Evolutionary conservation across 2,329 filamentous ascomycete species (phyloP).

Genomic region (Xylariaceae sp.): DNA sequence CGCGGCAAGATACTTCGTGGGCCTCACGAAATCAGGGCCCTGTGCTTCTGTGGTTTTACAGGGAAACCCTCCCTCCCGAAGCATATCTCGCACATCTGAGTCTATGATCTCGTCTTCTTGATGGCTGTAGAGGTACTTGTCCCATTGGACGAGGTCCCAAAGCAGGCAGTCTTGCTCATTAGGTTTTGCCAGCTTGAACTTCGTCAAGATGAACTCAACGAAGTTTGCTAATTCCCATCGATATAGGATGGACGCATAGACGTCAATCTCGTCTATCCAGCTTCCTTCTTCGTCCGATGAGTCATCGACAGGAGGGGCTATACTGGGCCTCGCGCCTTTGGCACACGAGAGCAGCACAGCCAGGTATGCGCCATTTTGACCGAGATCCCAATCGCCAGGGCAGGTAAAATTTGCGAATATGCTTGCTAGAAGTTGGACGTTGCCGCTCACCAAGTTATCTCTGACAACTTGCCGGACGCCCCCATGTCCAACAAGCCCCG

Average conservation of each 20-base stretch:
- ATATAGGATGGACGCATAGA: neutral
- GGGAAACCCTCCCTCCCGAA: neutral
- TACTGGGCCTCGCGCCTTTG: neutral
- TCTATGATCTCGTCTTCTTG: neutral
- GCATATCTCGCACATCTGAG: neutral
- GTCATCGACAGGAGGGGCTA: no score
- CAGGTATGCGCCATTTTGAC: neutral
- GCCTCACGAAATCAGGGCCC: neutral
- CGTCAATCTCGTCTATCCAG: neutral
- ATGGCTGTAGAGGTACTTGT: neutral
- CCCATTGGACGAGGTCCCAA: neutral
- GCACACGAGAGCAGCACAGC: neutral
- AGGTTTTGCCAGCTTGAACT: neutral
- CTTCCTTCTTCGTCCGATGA: neutral
- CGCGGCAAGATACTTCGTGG: neutral
- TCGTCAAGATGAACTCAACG: neutral
- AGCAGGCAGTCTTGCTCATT: neutral
- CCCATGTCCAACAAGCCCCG: neutral
- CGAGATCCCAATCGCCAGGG: neutral
- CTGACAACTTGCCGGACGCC: neutral
- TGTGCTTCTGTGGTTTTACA: neutral
- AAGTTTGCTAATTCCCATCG: neutral
- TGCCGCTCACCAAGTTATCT: neutral
- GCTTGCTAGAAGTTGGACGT: neutral
- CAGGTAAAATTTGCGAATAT: neutral